Evolutionary conservation across 106 monocot genomes (phyloP).

Genomic region (Dendrobium catenatum): DNA sequence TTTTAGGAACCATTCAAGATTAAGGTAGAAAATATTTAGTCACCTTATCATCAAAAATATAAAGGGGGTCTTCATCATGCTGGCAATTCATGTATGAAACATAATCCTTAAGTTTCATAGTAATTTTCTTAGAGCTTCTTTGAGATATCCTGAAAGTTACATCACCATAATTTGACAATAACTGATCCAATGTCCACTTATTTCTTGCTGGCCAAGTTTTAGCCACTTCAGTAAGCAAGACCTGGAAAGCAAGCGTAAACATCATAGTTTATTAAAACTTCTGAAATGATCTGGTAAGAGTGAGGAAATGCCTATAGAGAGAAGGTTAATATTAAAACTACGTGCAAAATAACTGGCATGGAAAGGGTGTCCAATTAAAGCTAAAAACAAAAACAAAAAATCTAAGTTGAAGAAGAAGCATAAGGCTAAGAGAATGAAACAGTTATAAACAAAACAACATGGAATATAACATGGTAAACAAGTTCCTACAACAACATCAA

Average conservation of each 20-base stretch:
- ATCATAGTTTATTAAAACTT: not conserved
- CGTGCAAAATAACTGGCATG: not conserved
- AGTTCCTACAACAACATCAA: not conserved
- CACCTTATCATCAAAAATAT: constrained; percentile 97
- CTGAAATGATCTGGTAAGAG: not conserved
- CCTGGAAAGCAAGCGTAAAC: constrained; percentile 29
- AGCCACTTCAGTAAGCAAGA: constrained; percentile 80
- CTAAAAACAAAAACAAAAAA: not conserved
- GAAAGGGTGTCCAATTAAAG: not conserved
- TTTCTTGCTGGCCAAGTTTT: constrained; percentile 76
- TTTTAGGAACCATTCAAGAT: not conserved
- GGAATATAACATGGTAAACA: not conserved
- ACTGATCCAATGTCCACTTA: constrained; percentile 73
- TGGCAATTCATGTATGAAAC: constrained; percentile 82
- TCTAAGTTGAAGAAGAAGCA: not conserved
- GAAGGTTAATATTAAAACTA: not conserved
- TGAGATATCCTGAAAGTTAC: constrained; percentile 84
- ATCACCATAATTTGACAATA: constrained; percentile 61
- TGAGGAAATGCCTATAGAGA: not conserved
- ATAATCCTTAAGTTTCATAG: constrained; percentile 87
- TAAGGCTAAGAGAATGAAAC: not conserved
- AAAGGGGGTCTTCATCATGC: constrained; percentile 98
- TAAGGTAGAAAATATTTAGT: not conserved
- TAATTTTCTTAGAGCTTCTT: constrained; percentile 71
- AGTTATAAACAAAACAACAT: not conserved